Conservation (phyloP, 495 filamentous ascomycete species). For the Xylaria curta region DNA sequence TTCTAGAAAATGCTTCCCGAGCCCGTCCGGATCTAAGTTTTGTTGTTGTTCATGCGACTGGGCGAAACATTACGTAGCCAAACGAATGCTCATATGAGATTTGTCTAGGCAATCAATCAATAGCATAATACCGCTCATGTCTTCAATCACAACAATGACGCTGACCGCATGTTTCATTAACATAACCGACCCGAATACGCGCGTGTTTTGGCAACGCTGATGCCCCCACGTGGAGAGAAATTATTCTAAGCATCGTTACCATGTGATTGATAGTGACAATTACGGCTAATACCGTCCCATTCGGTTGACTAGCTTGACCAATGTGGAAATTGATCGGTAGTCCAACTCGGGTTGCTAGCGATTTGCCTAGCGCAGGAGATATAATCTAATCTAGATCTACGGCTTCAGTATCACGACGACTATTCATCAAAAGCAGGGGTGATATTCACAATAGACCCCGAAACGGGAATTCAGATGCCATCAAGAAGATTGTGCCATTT, state of each 20-base stretch:
- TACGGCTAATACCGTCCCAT: neutral
- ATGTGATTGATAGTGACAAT: neutral
- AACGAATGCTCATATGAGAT: neutral
- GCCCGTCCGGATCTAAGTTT: neutral
- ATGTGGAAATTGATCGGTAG: neutral
- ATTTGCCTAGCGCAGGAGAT: neutral
- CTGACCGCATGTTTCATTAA: neutral
- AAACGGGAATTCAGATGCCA: neutral
- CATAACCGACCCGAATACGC: neutral
- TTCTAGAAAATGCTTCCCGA: neutral
- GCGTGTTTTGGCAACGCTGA: neutral
- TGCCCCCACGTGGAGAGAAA: constrained; percentile 1
- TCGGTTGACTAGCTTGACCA: neutral
- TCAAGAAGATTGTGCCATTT: neutral
- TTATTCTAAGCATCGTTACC: neutral
- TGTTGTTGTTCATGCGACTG: constrained; percentile 2
- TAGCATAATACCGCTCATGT: neutral
- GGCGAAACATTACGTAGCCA: neutral
- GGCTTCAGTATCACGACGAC: neutral
- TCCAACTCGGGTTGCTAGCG: neutral
- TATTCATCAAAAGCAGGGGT: neutral
- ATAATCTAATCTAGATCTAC: neutral
- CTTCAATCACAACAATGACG: neutral
- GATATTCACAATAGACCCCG: neutral
- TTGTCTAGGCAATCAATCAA: neutral